Conservation (phyloP, 768 basidiomycete species). For the Tylopilus subfusipes region DNA sequence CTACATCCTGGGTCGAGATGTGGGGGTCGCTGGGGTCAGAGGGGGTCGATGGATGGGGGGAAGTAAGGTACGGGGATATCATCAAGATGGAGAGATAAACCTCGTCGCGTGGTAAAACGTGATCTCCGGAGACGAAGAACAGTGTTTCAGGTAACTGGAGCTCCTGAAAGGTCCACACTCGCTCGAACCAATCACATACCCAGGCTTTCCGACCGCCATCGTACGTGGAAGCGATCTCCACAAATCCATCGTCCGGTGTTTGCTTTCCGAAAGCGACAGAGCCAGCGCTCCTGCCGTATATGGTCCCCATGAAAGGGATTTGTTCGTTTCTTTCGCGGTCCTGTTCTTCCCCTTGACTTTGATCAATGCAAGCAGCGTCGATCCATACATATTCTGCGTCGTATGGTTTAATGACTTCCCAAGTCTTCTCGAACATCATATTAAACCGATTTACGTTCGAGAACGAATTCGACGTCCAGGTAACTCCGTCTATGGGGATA, state of each 20-base stretch:
- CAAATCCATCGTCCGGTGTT: not conserved
- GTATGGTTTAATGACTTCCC: not conserved
- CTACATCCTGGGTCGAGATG: slow-evolving; percentile 5
- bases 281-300: slow-evolving; percentile 9
- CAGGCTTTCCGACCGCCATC: slow-evolving; percentile 7
- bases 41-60: not conserved
- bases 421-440: not conserved
- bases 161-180: slow-evolving; percentile 15
- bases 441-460: slow-evolving; percentile 7
- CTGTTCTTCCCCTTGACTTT: not conserved
- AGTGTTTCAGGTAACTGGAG: slow-evolving; percentile 6
- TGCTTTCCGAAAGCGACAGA: slow-evolving; percentile 8
- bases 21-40: not conserved
- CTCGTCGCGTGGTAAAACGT: slow-evolving; percentile 1
- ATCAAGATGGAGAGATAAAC: slow-evolving; percentile 6
- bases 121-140: slow-evolving; percentile 11
- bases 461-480: slow-evolving; percentile 4
- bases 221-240: not conserved
- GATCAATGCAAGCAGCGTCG: slow-evolving; percentile 9
- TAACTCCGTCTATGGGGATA: slow-evolving; percentile 1
- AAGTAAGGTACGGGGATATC: slow-evolving; percentile 12
- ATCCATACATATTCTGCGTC: slow-evolving; percentile 9
- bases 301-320: slow-evolving; percentile 3
- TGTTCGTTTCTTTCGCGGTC: not conserved
- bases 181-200: slow-evolving; percentile 14